A percentile compares a stretch with the other conserved stretches of the same genome.
Conservation (phyloP, 2,329 filamentous ascomycete genomes). For the Xylariales sp. region DNA sequence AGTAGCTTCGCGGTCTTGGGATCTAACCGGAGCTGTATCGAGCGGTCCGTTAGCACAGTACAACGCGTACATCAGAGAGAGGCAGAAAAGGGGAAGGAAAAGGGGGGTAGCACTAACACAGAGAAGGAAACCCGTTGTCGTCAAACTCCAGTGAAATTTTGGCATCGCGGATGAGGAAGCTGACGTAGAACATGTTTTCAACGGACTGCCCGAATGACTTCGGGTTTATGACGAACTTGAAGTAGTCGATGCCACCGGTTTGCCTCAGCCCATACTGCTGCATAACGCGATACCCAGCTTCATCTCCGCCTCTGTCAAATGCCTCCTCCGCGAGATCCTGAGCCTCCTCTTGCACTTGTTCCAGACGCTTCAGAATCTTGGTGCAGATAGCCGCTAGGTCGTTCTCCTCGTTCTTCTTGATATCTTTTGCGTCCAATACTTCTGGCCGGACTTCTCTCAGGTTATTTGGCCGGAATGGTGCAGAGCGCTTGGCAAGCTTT, state of each 20-base stretch:
- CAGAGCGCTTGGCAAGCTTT: constrained; percentile 65
- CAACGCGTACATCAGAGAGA: constrained; percentile 7
- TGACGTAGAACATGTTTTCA: constrained; percentile 95
- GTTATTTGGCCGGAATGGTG: constrained; percentile 64
- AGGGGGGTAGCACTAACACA: constrained; percentile 60
- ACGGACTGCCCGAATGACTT: constrained; percentile 88
- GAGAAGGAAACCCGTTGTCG: constrained; percentile 67
- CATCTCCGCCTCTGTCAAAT: constrained; percentile 41
- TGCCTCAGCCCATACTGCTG: constrained; percentile 60
- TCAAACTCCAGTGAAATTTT: constrained; percentile 71
- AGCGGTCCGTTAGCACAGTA: background rate
- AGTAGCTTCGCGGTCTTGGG: constrained; percentile 41
- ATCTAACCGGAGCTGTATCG: constrained; percentile 34
- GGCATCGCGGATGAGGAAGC: constrained; percentile 88
- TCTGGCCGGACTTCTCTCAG: constrained; percentile 71
- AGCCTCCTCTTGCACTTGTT: constrained; percentile 38
- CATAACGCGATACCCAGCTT: constrained; percentile 51
- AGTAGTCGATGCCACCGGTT: constrained; percentile 70
- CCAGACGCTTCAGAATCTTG: constrained; percentile 65
- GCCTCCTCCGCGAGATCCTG: constrained; percentile 41
- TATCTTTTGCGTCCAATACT: constrained; percentile 69
- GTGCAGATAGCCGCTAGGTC: constrained; percentile 75
- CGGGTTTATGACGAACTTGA: constrained; percentile 88
- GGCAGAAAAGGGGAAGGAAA: no score
- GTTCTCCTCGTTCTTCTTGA: constrained; percentile 71